Evolutionary conservation across 192 early-diverging fungal genomes (phyloP).

Genomic region (Thamnidium elegans): DNA sequence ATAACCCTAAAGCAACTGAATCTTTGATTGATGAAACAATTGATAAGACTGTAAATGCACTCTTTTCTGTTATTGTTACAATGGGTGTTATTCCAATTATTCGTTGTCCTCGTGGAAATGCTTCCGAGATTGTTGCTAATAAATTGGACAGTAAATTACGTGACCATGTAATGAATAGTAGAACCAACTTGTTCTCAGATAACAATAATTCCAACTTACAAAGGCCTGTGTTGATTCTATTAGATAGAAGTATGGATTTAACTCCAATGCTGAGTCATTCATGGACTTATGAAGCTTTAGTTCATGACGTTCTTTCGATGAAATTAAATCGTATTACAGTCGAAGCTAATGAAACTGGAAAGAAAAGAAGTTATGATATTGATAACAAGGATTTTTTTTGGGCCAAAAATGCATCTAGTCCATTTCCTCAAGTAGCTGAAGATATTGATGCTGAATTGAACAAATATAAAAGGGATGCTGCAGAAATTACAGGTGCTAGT

Average conservation of each 20-base stretch:
- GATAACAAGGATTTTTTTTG: constrained; percentile 92
- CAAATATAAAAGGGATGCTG: constrained; percentile 93
- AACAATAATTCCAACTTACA: constrained; percentile 55
- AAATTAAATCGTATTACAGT: constrained; percentile 83
- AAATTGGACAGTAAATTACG: constrained; percentile 88
- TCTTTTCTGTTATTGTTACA: constrained; percentile 92
- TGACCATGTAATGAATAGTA: constrained; percentile 87
- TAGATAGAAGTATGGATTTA: constrained; percentile 92
- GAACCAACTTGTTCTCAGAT: constrained; percentile 81
- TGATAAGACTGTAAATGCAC: constrained; percentile 71
- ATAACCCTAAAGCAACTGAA: constrained; percentile 82
- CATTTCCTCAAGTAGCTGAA: constrained; percentile 97
- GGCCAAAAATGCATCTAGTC: constrained; percentile 85
- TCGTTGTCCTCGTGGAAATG: constrained; percentile 84
- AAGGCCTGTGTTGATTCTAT: constrained; percentile 81
- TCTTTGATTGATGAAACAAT: constrained; percentile 75
- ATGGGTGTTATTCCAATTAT: constrained; percentile 90
- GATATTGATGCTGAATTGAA: constrained; percentile 92
- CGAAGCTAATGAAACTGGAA: constrained; percentile 63
- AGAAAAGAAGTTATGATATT: constrained; percentile 82
- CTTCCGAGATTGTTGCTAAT: constrained; percentile 89
- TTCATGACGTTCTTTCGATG: constrained; percentile 95
- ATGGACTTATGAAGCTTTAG: constrained; percentile 96
- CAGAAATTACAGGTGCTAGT: constrained; percentile 82
- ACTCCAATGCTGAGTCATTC: constrained; percentile 91